Base-by-base conservation (phyloP, 2,329 filamentous ascomycete species). In the Madurella mycetomatis region DNA sequence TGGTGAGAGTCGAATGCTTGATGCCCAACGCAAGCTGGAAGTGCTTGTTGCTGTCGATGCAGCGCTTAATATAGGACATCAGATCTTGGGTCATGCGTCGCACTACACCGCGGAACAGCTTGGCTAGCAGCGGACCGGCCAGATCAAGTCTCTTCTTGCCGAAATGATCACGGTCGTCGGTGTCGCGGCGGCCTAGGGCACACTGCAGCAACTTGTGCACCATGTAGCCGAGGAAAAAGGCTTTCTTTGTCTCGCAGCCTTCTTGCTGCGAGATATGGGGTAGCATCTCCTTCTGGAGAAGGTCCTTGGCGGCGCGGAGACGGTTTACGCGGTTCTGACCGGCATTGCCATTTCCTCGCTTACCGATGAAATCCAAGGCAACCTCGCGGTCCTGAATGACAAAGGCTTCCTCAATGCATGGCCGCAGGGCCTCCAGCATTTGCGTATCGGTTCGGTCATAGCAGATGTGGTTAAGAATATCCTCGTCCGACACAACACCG, bases 161-260 rank as follows among this genome's bases (percentile, higher is more conserved):
- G 67, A 99, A 96, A 71, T 99, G 95, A 77, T 99, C 94, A 76
- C 94, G 89, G 68, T 99, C 94, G 67, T 99, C 94, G 25, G 91
- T 90, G 69, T 97, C 94, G 59, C 91, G 87, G 58, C 94, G 87
- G 49, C 94, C 95, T 46, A 99, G 81, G 51, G 92, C 90, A 69
- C 92, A 96, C 71, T 96, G 92, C 19, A 97, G 79, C 64, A 99
- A 81, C 69, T 94, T 88, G 73, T 99, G 92, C 45, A 97, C 90
- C 92, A 99, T 99, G 73, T 99, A 99, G 18, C 95, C 94, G 47
- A 99, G 77, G 80, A 97, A 99, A 74, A 96, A 99, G 2, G 95
- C 94, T 70, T 99, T 99, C 55, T 90, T 81, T 1, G 92, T 97
- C 70, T 97, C 92, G 63, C 90, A 95, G 30, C 94, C 94, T 71